These are phyloP conservation scores for Maudiozyma saulgeensis DNA, from an alignment of 805 yeast species.

Conservation along the genomic window DNA sequence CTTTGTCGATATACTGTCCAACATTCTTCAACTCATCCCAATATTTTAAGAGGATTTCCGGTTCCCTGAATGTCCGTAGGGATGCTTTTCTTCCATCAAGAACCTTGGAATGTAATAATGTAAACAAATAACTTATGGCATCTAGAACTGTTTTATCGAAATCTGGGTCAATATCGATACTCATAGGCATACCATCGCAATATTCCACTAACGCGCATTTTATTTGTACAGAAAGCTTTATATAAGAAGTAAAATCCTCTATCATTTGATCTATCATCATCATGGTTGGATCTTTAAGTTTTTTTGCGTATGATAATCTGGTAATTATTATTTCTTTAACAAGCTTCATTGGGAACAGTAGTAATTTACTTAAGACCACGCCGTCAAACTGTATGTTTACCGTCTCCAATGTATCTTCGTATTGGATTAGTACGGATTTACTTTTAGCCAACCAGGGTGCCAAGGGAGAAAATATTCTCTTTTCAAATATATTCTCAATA, in stretches of 20 bases:
- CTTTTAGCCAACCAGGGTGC: conserved; percentile 80
- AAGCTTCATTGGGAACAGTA: conserved; percentile 68
- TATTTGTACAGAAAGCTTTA: conserved; percentile 64
- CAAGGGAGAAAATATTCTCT: conserved; percentile 55
- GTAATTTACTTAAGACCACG: conserved; percentile 52
- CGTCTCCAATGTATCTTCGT: conserved; percentile 51
- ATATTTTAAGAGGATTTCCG: conserved; percentile 76
- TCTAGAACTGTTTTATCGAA: conserved; percentile 62
- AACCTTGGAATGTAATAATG: conserved; percentile 63
- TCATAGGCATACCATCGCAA: conserved; percentile 57
- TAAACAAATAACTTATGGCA: conserved; percentile 64
- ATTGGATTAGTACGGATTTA: conserved; percentile 56
- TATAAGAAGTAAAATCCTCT: conserved; percentile 70
- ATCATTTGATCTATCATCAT: conserved; percentile 94
- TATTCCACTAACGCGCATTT: conserved; percentile 57
- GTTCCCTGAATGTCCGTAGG: conserved; percentile 80
- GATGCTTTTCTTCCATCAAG: conserved; percentile 64
- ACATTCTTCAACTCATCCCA: conserved; percentile 71
- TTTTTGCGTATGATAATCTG: conserved; percentile 67
- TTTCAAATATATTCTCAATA: conserved; percentile 59
- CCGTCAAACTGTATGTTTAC: conserved; percentile 68
- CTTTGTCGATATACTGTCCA: conserved; percentile 71
- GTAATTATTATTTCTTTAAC: conserved; percentile 70
- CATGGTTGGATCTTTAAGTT: conserved; percentile 76
- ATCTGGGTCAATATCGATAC: conserved; percentile 51